Evolutionary conservation across 805 yeast genomes (phyloP).

Genomic region (Myxozyma melibiosi): DNA sequence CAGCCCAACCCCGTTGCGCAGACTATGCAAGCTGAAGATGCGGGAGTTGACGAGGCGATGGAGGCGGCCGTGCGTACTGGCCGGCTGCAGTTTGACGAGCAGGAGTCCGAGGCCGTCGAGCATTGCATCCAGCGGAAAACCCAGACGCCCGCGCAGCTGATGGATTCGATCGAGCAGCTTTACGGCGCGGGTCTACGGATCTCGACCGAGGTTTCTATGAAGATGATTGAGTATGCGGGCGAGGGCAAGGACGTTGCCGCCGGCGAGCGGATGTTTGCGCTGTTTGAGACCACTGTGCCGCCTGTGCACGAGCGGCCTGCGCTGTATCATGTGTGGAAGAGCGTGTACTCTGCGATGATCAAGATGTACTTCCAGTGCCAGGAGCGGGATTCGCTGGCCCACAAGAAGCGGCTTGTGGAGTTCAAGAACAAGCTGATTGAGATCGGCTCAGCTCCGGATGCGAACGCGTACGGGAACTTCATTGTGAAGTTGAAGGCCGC

Average conservation of each 20-base stretch:
- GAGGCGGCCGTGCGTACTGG: no score
- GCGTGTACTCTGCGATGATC: constrained; percentile 39
- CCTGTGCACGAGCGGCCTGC: constrained; percentile 15
- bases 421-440: constrained; percentile 38
- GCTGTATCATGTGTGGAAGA: constrained; percentile 35
- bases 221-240: constrained; percentile 22
- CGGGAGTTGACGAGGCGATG: no score
- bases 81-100: constrained; percentile 7
- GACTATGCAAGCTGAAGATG: no score
- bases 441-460: constrained; percentile 42
- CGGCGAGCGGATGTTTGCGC: constrained; percentile 22
- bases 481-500: constrained; percentile 37
- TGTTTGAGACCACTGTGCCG: constrained; percentile 20
- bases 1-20: background rate
- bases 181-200: constrained; percentile 9
- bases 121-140: constrained; percentile 5
- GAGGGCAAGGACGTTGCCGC: constrained; percentile 2
- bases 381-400: constrained; percentile 32
- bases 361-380: constrained; percentile 36
- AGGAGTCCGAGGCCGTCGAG: constrained; percentile 5
- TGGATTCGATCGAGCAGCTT: background rate
- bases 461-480: constrained; percentile 43
- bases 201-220: constrained; percentile 18
- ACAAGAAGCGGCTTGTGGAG: constrained; percentile 32
- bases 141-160: background rate